These are phyloP conservation scores for Rubroshorea leprosula DNA, from an alignment of 345 rosid genomes.

Conservation along the genomic window DNA sequence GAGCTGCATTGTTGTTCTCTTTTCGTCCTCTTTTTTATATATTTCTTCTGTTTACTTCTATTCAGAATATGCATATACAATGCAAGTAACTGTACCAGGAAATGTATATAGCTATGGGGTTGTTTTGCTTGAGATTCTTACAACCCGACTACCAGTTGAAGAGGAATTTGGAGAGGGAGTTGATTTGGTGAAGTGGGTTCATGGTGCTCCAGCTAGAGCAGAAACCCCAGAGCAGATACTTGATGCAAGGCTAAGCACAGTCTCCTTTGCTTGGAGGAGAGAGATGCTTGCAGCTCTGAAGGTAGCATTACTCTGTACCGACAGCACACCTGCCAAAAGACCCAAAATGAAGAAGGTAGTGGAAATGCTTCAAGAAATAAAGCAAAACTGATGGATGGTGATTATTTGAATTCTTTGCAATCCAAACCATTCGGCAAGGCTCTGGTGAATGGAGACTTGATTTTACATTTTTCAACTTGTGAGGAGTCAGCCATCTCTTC, in stretches of 20 bases:
- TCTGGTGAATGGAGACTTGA: background rate
- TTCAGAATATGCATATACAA: conserved; percentile 87
- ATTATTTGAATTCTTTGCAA: background rate
- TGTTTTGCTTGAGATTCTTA: conserved; percentile 83
- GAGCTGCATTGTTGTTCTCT: too few relatives aligned
- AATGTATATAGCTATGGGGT: conserved; percentile 96
- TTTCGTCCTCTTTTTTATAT: background rate
- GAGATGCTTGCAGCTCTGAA: conserved; percentile 97
- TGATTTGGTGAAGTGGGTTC: conserved; percentile 95
- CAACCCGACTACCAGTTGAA: conserved; percentile 73
- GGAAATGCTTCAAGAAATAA: conserved; percentile 85
- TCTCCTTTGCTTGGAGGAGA: conserved; percentile 86
- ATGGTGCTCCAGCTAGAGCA: conserved; percentile 71
- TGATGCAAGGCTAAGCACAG: conserved; percentile 71
- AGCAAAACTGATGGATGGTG: conserved; percentile 29
- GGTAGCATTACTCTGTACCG: conserved; percentile 81
- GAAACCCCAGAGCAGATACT: conserved; percentile 73
- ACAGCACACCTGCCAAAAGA: conserved; percentile 60
- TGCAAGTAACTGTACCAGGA: conserved; percentile 93
- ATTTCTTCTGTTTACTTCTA: conserved; percentile 7
- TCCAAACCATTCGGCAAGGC: background rate
- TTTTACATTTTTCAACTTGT: background rate
- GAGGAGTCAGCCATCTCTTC: too few relatives aligned
- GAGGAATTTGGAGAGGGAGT: conserved; percentile 90
- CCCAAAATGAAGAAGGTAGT: conserved; percentile 92